Evolutionary conservation across 2,329 filamentous ascomycete genomes (phyloP).

Genomic region (Metarhizium album): DNA sequence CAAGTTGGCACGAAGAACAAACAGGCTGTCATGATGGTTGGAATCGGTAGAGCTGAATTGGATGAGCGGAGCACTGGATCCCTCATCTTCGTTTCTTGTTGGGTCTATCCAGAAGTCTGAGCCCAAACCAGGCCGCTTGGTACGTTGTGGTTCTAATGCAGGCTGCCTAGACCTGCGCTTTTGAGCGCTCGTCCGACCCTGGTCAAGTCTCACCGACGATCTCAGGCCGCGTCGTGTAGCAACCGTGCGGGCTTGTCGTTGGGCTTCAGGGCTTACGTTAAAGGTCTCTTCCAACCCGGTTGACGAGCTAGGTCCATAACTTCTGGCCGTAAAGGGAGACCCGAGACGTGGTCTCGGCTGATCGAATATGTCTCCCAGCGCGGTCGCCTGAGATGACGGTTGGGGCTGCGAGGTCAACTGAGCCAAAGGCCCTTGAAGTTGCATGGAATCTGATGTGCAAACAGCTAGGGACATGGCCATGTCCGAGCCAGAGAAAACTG

Average conservation of each 20-base stretch:
- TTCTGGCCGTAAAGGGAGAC: slow-evolving; percentile 46
- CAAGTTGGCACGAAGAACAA: slow-evolving; percentile 31
- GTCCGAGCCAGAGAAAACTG: slow-evolving; percentile 48
- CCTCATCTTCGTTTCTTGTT: slow-evolving; percentile 15
- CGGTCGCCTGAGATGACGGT: slow-evolving; percentile 7
- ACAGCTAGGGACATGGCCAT: slow-evolving; percentile 53
- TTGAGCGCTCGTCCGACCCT: slow-evolving; percentile 41
- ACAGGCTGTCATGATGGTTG: slow-evolving; percentile 24
- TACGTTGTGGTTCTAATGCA: slow-evolving; percentile 34
- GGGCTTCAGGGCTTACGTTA: slow-evolving; percentile 19
- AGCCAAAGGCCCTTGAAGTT: slow-evolving; percentile 49
- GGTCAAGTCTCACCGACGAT: slow-evolving; percentile 40
- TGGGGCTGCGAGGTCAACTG: slow-evolving; percentile 37
- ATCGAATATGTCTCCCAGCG: slow-evolving; percentile 12
- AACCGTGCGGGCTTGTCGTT: slow-evolving; percentile 36
- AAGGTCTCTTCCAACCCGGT: slow-evolving; percentile 31
- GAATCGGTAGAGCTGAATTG: slow-evolving; percentile 25
- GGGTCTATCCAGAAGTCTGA: slow-evolving; percentile 44
- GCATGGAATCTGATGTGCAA: slow-evolving; percentile 55
- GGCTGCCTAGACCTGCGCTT: slow-evolving; percentile 42
- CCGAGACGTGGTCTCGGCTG: slow-evolving; percentile 28
- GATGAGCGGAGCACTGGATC: slow-evolving; percentile 13
- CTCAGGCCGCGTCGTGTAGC: slow-evolving; percentile 39
- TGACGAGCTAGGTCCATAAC: slow-evolving; percentile 53
- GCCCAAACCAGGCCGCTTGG: slow-evolving; percentile 43